Conservation (phyloP, 257 asterid genomes). For the Scutellaria galericulata region DNA sequence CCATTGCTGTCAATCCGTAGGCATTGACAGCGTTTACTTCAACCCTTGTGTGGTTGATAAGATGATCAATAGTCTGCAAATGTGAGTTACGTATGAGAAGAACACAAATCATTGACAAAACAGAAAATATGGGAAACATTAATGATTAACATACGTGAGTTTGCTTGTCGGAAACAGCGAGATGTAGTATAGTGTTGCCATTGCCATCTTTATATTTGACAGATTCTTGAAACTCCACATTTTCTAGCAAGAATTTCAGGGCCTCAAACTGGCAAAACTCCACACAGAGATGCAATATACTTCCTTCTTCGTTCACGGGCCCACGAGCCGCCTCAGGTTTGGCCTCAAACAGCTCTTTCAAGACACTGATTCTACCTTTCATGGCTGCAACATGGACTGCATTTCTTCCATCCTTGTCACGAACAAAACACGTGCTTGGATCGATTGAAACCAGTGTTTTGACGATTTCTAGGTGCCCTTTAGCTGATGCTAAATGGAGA, state of each 20-base stretch:
- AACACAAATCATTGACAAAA: neutral
- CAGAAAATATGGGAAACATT: too few species aligned
- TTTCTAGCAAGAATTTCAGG: neutral
- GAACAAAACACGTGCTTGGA: conserved; percentile 10
- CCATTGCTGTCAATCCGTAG: neutral
- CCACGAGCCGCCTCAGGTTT: conserved; percentile 19
- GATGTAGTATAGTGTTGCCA: conserved; percentile 11
- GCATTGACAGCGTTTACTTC: neutral
- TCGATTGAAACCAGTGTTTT: neutral
- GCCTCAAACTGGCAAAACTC: conserved; percentile 5
- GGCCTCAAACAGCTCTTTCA: neutral
- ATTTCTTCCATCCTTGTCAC: conserved; percentile 21
- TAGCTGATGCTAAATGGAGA: conserved; percentile 18
- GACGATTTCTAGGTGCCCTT: conserved; percentile 22
- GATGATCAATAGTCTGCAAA: conserved; percentile 10
- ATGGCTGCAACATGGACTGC: conserved; percentile 33
- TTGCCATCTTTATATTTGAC: neutral
- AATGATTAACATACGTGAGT: neutral
- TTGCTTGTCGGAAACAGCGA: conserved; percentile 14
- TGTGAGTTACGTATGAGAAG: neutral
- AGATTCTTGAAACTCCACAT: neutral
- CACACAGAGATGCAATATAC: conserved; percentile 31
- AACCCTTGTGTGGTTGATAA: neutral
- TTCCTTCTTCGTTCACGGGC: neutral
- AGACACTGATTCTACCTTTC: conserved; percentile 25